Evolutionary conservation across 305 asterid species (phyloP).

Genomic region (Withania somnifera): DNA sequence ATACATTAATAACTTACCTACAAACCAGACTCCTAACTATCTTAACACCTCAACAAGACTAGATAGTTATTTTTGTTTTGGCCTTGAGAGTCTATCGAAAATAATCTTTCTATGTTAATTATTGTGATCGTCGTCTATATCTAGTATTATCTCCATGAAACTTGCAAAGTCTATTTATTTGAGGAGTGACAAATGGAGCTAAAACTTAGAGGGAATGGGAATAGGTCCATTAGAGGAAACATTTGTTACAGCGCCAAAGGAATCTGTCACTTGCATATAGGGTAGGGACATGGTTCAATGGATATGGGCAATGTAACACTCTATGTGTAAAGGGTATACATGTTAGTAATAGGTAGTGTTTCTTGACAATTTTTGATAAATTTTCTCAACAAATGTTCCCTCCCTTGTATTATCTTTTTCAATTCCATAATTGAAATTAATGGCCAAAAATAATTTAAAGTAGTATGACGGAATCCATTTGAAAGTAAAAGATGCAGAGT

Average conservation of each 20-base stretch:
- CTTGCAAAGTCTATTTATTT: not conserved
- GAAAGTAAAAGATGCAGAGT: not conserved
- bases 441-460: not conserved
- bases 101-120: too few relatives aligned
- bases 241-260: not conserved
- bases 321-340: too few relatives aligned
- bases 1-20: too few relatives aligned
- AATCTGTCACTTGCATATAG: not conserved
- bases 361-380: not conserved
- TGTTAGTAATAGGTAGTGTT: not conserved
- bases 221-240: not conserved
- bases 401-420: not conserved
- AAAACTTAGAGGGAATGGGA: not conserved
- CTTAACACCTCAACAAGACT: too few relatives aligned
- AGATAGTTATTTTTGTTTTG: too few relatives aligned
- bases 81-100: too few relatives aligned
- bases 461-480: not conserved
- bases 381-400: not conserved
- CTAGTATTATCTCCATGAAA: too few relatives aligned
- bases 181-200: not conserved
- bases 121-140: too few relatives aligned
- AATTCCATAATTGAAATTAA: not conserved
- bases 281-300: not conserved
- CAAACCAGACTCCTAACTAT: too few relatives aligned
- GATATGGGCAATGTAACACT: too few relatives aligned